phyloP scores from a whole-genome alignment of 31 red algal genomes.

The Pterothamnion heteromorphum region DNA sequence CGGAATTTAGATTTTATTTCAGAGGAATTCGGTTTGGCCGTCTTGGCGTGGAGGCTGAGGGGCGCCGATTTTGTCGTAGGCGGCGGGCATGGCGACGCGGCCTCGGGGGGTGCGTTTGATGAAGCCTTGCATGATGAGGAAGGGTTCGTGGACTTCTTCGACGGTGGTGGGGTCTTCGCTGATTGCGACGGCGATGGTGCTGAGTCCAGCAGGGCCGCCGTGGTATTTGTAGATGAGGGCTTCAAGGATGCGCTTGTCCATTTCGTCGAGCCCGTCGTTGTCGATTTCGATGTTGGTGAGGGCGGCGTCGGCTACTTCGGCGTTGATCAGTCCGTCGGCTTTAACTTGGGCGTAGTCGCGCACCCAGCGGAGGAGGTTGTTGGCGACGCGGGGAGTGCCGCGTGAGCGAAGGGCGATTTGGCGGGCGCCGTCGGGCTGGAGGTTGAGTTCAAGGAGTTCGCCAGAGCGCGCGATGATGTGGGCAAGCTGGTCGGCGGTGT shows the following conservation, averaged over 20 bases:
- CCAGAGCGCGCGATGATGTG: not conserved
- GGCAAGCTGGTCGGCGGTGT: not conserved
- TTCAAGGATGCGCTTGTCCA: not conserved
- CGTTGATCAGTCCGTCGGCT: not conserved
- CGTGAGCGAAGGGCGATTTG: not conserved
- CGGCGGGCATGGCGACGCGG: not conserved
- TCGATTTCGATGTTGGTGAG: not conserved
- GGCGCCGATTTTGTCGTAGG: not conserved
- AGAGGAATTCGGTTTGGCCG: no score
- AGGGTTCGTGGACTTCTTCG: constrained; percentile 20
- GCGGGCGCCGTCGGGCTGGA: not conserved
- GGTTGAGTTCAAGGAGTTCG: not conserved
- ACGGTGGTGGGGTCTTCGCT: not conserved
- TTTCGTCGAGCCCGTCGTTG: not conserved
- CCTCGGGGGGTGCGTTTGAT: not conserved
- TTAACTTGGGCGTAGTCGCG: not conserved
- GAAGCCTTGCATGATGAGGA: constrained; percentile 16
- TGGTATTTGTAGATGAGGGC: not conserved
- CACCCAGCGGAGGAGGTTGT: not conserved
- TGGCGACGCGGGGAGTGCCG: not conserved
- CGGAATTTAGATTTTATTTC: no score
- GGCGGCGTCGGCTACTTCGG: not conserved
- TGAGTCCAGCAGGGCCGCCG: not conserved
- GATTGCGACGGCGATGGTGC: not conserved
- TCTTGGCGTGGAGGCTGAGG: no score